Evolutionary conservation across 768 basidiomycete species (phyloP).

Genomic region (Podaxis sp.): DNA sequence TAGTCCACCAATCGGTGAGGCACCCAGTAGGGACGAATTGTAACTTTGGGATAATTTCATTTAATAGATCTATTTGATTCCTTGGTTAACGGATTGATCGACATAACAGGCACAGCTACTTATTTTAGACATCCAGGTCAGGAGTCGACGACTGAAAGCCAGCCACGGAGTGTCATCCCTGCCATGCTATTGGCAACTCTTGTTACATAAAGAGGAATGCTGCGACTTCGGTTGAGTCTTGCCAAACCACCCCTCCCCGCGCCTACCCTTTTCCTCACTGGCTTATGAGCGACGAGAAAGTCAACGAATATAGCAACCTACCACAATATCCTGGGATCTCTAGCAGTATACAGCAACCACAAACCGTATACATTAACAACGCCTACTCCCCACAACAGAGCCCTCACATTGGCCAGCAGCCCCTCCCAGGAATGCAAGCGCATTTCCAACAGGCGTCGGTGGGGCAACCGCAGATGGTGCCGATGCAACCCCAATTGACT

Average conservation of each 20-base stretch:
- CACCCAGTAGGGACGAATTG: slow-evolving; percentile 8
- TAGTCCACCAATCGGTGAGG: not conserved
- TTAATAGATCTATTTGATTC: slow-evolving; percentile 2
- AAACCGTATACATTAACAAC: not conserved
- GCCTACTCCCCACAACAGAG: not conserved
- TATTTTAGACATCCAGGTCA: not conserved
- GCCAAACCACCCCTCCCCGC: not conserved
- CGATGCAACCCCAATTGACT: slow-evolving; percentile 7
- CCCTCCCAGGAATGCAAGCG: not conserved
- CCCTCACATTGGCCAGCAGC: slow-evolving; percentile 1
- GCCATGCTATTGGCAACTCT: not conserved
- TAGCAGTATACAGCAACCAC: not conserved
- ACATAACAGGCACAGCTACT: not conserved
- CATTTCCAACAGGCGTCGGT: not conserved
- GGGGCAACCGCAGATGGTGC: slow-evolving; percentile 9
- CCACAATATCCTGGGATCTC: not conserved
- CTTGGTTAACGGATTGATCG: not conserved
- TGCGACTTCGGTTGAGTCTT: not conserved
- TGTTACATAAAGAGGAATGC: not conserved
- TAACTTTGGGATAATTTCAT: not conserved
- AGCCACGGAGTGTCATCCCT: not conserved
- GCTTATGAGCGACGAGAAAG: not conserved
- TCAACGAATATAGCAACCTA: not conserved
- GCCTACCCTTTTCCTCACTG: not conserved
- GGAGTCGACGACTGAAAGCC: not conserved